Percentiles rank a stretch among this genome's conserved stretches.
phyloP scores from a whole-genome alignment of 1,284 basidiomycete species.

The Inonotus hispidus region DNA sequence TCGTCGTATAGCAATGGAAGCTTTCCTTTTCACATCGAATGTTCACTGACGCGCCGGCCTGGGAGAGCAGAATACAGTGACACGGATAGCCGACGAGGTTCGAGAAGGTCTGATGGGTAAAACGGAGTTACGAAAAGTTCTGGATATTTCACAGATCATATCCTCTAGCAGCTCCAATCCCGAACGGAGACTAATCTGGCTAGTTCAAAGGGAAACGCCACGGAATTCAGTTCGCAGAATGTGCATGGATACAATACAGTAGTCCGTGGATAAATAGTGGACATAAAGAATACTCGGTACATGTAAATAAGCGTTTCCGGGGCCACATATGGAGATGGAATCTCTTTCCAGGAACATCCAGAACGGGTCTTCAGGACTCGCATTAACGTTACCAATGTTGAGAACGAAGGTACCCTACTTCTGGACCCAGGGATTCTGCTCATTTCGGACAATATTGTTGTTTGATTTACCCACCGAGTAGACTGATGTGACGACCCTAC shows the following conservation, averaged over 20 bases:
- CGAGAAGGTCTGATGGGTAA: not conserved
- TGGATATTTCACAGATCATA: not conserved
- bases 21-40: not conserved
- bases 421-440: not conserved
- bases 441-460: constrained; percentile 1
- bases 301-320: not conserved
- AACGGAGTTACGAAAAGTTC: not conserved
- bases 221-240: not conserved
- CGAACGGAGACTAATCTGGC: not conserved
- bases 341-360: not conserved
- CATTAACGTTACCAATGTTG: not conserved
- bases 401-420: not conserved
- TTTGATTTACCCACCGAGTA: not conserved
- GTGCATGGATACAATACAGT: not conserved
- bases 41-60: not conserved
- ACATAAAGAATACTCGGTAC: not conserved
- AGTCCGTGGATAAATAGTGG: not conserved
- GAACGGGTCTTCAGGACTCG: not conserved
- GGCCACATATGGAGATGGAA: not conserved
- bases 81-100: not conserved
- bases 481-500: not conserved
- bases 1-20: not conserved
- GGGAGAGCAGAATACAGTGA: not conserved
- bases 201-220: too few species aligned
- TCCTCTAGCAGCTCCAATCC: not conserved